These are phyloP conservation scores for Amanita subjunquillea DNA, from an alignment of 768 basidiomycete species.

Conservation along the genomic window DNA sequence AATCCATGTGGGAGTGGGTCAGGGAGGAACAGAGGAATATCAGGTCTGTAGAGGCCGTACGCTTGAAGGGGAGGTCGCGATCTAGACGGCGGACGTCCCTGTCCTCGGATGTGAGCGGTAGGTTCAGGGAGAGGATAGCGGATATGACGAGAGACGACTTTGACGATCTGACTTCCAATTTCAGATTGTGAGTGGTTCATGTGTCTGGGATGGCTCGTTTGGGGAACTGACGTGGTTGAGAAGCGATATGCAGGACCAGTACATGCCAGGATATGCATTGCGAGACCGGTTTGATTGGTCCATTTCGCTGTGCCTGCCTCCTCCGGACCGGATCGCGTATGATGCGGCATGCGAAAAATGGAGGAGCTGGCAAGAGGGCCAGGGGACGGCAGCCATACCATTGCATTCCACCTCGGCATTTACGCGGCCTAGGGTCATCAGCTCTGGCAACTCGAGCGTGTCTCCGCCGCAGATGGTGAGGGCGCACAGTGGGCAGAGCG, in stretches of 20 bases:
- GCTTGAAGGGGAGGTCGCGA: neutral
- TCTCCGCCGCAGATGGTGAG: neutral
- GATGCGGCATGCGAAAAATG: slow-evolving; percentile 48
- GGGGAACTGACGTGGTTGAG: slow-evolving; percentile 4
- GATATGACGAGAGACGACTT: slow-evolving; percentile 53
- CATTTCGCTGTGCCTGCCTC: slow-evolving; percentile 25
- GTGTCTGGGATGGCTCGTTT: neutral
- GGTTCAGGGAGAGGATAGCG: slow-evolving; percentile 25
- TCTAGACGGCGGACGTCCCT: slow-evolving; percentile 8
- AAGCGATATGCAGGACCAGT: slow-evolving; percentile 61
- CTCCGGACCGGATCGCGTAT: slow-evolving; percentile 44
- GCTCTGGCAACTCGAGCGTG: neutral
- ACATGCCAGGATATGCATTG: slow-evolving; percentile 32
- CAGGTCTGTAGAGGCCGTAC: slow-evolving; percentile 3
- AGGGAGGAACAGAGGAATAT: slow-evolving; percentile 31
- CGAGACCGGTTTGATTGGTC: slow-evolving; percentile 42
- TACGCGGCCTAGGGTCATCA: neutral
- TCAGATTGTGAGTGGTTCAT: slow-evolving; percentile 44
- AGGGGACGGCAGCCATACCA: neutral
- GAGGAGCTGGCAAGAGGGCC: slow-evolving; percentile 33
- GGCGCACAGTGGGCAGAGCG: neutral
- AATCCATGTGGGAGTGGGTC: slow-evolving; percentile 78
- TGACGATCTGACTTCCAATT: slow-evolving; percentile 43
- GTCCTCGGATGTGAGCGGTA: slow-evolving; percentile 3
- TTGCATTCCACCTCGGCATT: neutral